Conservation (phyloP, 1,139 yeast species). For the Yamadazyma diddensiae region DNA sequence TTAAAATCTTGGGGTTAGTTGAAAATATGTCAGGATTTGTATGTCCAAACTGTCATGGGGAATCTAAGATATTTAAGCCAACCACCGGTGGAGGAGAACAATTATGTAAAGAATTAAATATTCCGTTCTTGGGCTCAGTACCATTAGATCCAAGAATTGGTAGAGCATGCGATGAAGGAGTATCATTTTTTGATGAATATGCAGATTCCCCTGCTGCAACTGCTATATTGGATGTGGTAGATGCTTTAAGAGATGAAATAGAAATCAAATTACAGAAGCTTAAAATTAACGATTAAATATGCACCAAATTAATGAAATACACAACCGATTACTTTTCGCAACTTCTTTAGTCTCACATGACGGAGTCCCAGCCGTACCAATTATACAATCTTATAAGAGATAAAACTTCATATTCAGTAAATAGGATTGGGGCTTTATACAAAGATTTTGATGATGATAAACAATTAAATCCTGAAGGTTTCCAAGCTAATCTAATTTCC, state of each 20-base stretch:
- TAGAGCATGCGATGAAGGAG: slow-evolving; percentile 83
- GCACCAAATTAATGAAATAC: too few relatives aligned
- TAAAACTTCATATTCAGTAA: slow-evolving; percentile 10
- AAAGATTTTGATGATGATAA: slow-evolving; percentile 54
- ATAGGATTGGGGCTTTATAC: slow-evolving; percentile 61
- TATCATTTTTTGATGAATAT: slow-evolving; percentile 73
- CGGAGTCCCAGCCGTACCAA: slow-evolving; percentile 1
- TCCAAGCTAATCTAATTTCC: slow-evolving; percentile 62
- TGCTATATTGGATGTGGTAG: slow-evolving; percentile 84
- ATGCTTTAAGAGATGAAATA: slow-evolving; percentile 48
- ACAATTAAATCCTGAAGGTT: slow-evolving; percentile 64
- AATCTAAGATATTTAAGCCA: slow-evolving; percentile 86
- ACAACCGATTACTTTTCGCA: too few relatives aligned
- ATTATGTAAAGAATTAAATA: slow-evolving; percentile 71
- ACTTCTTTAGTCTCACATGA: too few relatives aligned
- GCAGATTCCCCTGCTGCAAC: slow-evolving; percentile 94
- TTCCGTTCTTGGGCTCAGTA: slow-evolving; percentile 84
- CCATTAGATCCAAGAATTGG: slow-evolving; percentile 97
- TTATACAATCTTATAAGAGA: slow-evolving; percentile 6
- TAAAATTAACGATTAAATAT: too few relatives aligned
- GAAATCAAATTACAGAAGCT: slow-evolving; percentile 19
- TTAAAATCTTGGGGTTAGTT: slow-evolving; percentile 81
- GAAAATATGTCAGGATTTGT: slow-evolving; percentile 99
- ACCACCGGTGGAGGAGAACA: slow-evolving; percentile 96
- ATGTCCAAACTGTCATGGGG: slow-evolving; percentile 90